These are phyloP conservation scores for Leonotis leonurus DNA, from an alignment of 257 asterid species.

Conservation along the genomic window DNA sequence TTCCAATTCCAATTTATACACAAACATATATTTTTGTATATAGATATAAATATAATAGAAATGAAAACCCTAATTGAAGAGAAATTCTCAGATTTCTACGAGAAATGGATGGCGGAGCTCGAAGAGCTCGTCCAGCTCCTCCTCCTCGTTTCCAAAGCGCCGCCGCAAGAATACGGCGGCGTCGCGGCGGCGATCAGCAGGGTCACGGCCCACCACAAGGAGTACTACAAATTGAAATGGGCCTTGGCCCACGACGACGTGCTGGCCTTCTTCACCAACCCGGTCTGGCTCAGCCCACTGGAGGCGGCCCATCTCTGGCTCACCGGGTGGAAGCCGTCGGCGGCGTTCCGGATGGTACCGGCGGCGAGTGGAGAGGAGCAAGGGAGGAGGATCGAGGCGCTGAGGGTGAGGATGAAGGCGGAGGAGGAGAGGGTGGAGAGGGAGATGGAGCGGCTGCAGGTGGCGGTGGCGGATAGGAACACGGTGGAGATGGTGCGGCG, in stretches of 20 bases:
- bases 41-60: neutral
- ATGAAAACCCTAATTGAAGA: conserved; percentile 29
- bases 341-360: conserved; percentile 31
- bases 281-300: conserved; percentile 54
- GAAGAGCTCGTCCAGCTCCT: conserved; percentile 35
- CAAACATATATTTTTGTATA: too few species aligned
- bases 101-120: conserved; percentile 49
- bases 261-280: conserved; percentile 32
- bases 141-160: neutral
- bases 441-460: conserved; percentile 67
- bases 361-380: conserved; percentile 33
- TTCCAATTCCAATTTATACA: too few species aligned
- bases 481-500: conserved; percentile 43
- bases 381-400: conserved; percentile 21
- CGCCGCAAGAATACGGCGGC: neutral
- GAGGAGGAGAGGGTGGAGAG: conserved; percentile 69
- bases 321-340: conserved; percentile 77
- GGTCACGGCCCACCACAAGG: conserved; percentile 61
- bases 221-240: conserved; percentile 57
- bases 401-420: conserved; percentile 33
- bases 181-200: conserved; percentile 23
- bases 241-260: conserved; percentile 51
- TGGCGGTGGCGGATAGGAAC: conserved; percentile 45
- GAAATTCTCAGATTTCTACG: conserved; percentile 35
- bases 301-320: conserved; percentile 46